Conservation (phyloP, 2,329 filamentous ascomycete species). For the Trichocomaceae sp. region DNA sequence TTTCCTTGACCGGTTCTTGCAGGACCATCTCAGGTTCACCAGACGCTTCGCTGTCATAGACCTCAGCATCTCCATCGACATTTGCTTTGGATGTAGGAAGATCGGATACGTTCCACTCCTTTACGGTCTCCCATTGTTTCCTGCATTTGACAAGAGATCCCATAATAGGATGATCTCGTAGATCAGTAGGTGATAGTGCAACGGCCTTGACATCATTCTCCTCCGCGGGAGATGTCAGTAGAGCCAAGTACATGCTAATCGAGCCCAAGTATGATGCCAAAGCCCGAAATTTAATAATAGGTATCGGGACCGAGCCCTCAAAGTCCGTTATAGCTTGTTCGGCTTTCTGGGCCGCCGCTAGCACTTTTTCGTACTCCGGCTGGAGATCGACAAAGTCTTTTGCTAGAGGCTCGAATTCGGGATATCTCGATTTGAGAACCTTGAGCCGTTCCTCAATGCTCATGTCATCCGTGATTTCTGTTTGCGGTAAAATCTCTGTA, state of each 20-base stretch:
- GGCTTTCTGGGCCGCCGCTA: slow-evolving; percentile 52
- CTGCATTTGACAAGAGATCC: slow-evolving; percentile 71
- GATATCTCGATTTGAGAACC: slow-evolving; percentile 73
- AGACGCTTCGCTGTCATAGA: slow-evolving; percentile 18
- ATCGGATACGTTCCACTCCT: slow-evolving; percentile 54
- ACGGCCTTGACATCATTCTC: slow-evolving; percentile 49
- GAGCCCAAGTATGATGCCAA: slow-evolving; percentile 80
- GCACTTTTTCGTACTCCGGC: slow-evolving; percentile 52
- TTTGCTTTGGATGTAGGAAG: slow-evolving; percentile 22
- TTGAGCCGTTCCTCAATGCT: slow-evolving; percentile 64
- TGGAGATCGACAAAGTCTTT: slow-evolving; percentile 73
- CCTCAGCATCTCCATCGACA: slow-evolving; percentile 20
- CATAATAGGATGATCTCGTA: slow-evolving; percentile 91
- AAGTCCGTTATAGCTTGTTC: slow-evolving; percentile 37
- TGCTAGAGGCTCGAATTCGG: slow-evolving; percentile 81
- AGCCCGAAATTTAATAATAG: slow-evolving; percentile 68
- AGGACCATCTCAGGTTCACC: slow-evolving; percentile 10
- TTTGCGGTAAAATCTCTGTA: slow-evolving; percentile 76
- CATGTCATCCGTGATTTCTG: slow-evolving; percentile 77
- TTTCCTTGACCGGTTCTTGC: slow-evolving; percentile 20
- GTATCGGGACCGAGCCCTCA: slow-evolving; percentile 44
- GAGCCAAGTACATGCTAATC: slow-evolving; percentile 87
- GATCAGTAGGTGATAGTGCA: slow-evolving; percentile 65
- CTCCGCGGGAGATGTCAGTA: slow-evolving; percentile 73
- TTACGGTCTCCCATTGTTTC: slow-evolving; percentile 69